Evolutionary conservation across 495 filamentous ascomycete species (phyloP).

Genomic region (Chaetomium fimeti): DNA sequence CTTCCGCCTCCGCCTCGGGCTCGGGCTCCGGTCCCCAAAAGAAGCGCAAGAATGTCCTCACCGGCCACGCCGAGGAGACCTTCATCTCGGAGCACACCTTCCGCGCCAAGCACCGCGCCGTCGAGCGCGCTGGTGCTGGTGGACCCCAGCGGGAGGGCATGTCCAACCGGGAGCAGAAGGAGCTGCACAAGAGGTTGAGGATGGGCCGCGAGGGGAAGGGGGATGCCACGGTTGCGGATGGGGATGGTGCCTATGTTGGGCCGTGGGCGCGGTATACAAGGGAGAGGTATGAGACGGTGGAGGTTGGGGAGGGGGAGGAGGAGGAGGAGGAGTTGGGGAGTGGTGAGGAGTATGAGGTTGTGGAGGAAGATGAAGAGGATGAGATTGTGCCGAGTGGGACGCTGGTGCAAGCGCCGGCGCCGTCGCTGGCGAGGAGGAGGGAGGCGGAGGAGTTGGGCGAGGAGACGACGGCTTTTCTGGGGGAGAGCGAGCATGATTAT

Average conservation of each 20-base stretch:
- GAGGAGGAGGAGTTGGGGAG: slow-evolving; percentile 60
- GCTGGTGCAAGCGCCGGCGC: slow-evolving; percentile 51
- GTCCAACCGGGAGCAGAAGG: slow-evolving; percentile 54
- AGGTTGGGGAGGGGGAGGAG: slow-evolving; percentile 57
- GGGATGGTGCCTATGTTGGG: slow-evolving; percentile 81
- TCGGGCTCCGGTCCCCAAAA: slow-evolving; percentile 46
- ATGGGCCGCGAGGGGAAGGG: slow-evolving; percentile 79
- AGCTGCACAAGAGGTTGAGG: slow-evolving; percentile 61
- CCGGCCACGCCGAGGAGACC: slow-evolving; percentile 82
- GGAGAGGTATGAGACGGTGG: slow-evolving; percentile 60
- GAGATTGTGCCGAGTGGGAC: slow-evolving; percentile 56
- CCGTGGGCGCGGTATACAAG: slow-evolving; percentile 86
- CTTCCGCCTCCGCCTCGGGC: too few relatives aligned
- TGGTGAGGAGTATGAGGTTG: slow-evolving; percentile 79
- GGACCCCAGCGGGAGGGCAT: slow-evolving; percentile 46
- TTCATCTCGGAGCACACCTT: slow-evolving; percentile 90
- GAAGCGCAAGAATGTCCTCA: slow-evolving; percentile 89
- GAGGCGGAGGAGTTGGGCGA: slow-evolving; percentile 58
- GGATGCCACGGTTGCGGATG: slow-evolving; percentile 76
- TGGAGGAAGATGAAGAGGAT: slow-evolving; percentile 55
- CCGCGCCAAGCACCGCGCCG: slow-evolving; percentile 72
- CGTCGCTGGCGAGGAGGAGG: slow-evolving; percentile 56
- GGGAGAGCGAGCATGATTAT: slow-evolving; percentile 80
- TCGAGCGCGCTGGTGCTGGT: slow-evolving; percentile 50
- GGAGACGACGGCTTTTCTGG: slow-evolving; percentile 88